Conservation (phyloP, 768 basidiomycete genomes). For the Leccinum variicolor region DNA sequence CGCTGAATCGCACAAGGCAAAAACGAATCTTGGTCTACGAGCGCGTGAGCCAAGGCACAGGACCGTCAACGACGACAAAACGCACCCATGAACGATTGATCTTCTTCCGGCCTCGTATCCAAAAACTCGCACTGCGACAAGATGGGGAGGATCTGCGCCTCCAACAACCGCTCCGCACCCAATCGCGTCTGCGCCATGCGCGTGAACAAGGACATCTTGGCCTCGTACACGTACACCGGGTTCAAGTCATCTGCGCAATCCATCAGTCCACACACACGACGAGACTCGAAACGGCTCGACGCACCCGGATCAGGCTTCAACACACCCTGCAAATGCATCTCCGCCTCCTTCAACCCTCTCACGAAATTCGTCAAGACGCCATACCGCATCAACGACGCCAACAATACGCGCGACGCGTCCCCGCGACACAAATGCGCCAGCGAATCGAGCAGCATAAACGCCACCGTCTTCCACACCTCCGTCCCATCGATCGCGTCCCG, state of each 20-base stretch:
- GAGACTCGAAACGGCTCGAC: conserved; percentile 20
- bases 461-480: conserved; percentile 96
- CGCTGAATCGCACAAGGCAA: conserved; percentile 83
- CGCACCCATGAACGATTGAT: conserved; percentile 79
- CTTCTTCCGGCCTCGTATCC: conserved; percentile 78
- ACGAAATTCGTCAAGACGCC: conserved; percentile 84
- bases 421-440: conserved; percentile 66
- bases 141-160: conserved; percentile 68
- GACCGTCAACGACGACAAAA: background rate
- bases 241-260: conserved; percentile 72
- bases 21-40: conserved; percentile 77
- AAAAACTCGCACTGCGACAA: conserved; percentile 86
- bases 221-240: conserved; percentile 89
- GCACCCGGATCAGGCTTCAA: conserved; percentile 88
- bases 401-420: conserved; percentile 64
- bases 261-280: background rate
- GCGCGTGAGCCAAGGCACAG: background rate
- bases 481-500: conserved; percentile 94
- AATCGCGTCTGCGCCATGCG: conserved; percentile 77
- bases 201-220: conserved; percentile 87
- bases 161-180: conserved; percentile 83
- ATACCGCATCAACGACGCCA: conserved; percentile 59
- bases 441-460: conserved; percentile 86
- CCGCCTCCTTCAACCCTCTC: conserved; percentile 78
- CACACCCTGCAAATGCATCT: conserved; percentile 67